Base-by-base conservation (phyloP, 202 grass and related monocot genomes). In the Saccharum hybrid region DNA sequence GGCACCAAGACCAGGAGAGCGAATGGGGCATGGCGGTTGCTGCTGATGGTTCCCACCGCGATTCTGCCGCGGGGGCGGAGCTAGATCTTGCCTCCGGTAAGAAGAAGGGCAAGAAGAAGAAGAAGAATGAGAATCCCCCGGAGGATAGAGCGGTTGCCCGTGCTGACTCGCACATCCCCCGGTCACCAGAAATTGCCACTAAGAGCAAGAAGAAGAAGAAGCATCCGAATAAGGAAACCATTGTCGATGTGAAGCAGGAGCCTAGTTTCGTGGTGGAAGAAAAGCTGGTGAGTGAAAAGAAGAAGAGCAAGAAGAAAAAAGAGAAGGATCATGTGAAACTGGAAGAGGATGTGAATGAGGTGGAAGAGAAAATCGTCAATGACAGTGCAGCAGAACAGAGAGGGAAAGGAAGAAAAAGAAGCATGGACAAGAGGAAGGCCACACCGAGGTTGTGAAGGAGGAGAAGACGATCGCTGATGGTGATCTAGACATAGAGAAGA, bases 361-460 rank as follows among this genome's bases (percentile, higher is more conserved):
- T 9, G 57, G 57, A 71, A 3, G 5, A 4, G 49, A 59, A 76
- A 36, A 63, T 52, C 2, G 19, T 70, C 8, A 19, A 19, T 4
- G 21, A 14, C 16, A 79, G 54, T 18, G 33, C 4, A 31, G 34
- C 63, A 5, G 61, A 51, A 4, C 41, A 75, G 70, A 66, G 26
- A 85, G 76, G 56, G 76, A 46, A 48, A 84, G 40, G 8, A 84
- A 80, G 63, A 85, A 85, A 2, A 66, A 63, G 26, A 81, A 81
- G 57, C 56, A 46, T 18, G 13, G 18, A 18, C 33, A 77, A 51
- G 71, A 51, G 21, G 14, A 68, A 48, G 45, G 36, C 3, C 16
- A 0, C 16, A 8, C 9, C 0, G 59, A 46, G 54, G 37, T 2
- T 72, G 15, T 62, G 28, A 74, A 60, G 74, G 49, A 81, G 39